Evolutionary conservation across 2,329 filamentous ascomycete genomes (phyloP).

Genomic region (Arthroderma sp.): DNA sequence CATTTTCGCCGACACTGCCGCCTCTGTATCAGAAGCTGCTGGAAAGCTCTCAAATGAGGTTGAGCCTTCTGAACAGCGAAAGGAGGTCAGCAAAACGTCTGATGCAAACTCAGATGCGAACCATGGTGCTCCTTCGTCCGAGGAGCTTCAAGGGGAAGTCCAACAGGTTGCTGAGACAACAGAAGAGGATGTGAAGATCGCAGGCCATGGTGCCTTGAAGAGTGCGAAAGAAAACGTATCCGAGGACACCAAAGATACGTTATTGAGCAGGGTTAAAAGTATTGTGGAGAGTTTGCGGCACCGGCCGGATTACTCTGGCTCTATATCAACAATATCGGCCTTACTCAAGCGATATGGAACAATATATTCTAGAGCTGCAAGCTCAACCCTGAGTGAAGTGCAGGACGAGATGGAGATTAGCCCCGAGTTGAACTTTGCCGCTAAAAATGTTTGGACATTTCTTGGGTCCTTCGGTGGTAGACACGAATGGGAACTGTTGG

Average conservation of each 20-base stretch:
- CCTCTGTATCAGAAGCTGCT: constrained; percentile 62
- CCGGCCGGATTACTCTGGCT: constrained; percentile 71
- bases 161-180: constrained; percentile 36
- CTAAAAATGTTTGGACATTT: constrained; percentile 69
- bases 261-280: constrained; percentile 63
- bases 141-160: constrained; percentile 51
- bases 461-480: constrained; percentile 65
- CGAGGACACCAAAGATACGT: constrained; percentile 57
- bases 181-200: constrained; percentile 25
- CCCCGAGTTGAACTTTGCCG: constrained; percentile 57
- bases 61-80: constrained; percentile 52
- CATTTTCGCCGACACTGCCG: constrained; percentile 75
- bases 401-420: constrained; percentile 63
- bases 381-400: constrained; percentile 52
- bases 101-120: constrained; percentile 26
- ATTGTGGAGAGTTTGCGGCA: constrained; percentile 61
- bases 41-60: constrained; percentile 60
- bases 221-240: constrained; percentile 63
- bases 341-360: constrained; percentile 67
- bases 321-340: constrained; percentile 63
- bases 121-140: constrained; percentile 39
- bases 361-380: constrained; percentile 60
- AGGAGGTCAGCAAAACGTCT: constrained; percentile 39
- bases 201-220: constrained; percentile 45
- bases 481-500: constrained; percentile 62